phyloP scores from a whole-genome alignment of 2,329 filamentous ascomycete species.

The Arthrobotrys megalospora region DNA sequence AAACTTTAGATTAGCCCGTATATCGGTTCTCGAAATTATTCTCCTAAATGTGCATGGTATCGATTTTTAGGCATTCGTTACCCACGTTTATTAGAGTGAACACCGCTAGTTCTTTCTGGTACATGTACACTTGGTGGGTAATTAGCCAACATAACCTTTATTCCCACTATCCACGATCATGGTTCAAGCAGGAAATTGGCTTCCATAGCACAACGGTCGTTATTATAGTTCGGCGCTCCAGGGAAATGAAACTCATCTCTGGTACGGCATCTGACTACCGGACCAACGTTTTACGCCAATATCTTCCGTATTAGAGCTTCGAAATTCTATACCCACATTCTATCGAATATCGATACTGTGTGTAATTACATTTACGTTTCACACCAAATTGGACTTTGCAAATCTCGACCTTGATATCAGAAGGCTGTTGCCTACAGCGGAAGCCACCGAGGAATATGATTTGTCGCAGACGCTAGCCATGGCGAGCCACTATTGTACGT shows the following conservation, averaged over 20 bases:
- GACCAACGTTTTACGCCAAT: conserved; percentile 41
- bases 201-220: conserved; percentile 43
- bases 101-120: conserved; percentile 34
- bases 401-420: conserved; percentile 56
- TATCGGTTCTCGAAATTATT: conserved; percentile 59
- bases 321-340: conserved; percentile 21
- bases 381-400: conserved; percentile 53
- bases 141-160: conserved; percentile 55
- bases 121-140: conserved; percentile 20
- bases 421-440: conserved; percentile 49
- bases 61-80: conserved; percentile 51
- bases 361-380: conserved; percentile 60
- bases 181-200: conserved; percentile 59
- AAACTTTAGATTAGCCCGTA: conserved; percentile 61
- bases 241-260: conserved; percentile 62
- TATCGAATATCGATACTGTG: conserved; percentile 8
- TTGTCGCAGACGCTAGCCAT: conserved; percentile 57
- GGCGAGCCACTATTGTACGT: conserved; percentile 40
- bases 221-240: conserved; percentile 60
- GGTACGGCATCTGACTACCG: conserved; percentile 52
- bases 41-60: conserved; percentile 53
- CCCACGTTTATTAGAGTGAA: conserved; percentile 60
- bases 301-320: neutral
- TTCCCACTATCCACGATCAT: conserved; percentile 59
- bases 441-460: conserved; percentile 54